phyloP scores from a whole-genome alignment of 129 eudicot genomes.

The Calendula officinalis region DNA sequence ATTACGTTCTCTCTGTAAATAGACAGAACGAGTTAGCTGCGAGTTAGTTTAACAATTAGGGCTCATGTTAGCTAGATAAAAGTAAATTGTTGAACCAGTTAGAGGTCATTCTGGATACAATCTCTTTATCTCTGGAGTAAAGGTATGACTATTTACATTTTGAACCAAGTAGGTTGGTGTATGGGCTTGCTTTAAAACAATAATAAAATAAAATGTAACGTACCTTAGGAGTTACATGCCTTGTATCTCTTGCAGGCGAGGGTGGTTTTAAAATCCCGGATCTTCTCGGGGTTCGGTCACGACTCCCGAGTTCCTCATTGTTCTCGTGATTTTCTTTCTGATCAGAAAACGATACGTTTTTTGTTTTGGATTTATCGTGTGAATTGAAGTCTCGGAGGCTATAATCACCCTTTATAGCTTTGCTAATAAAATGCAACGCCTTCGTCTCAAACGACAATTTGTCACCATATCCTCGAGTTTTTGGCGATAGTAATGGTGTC shows the following conservation, averaged over 20 bases:
- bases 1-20: conserved; percentile 63
- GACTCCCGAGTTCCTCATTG: conserved; percentile 31
- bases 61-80: not conserved
- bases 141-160: not conserved
- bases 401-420: conserved; percentile 92
- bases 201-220: not conserved
- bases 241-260: conserved; percentile 70
- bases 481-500: conserved; percentile 27
- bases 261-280: conserved; percentile 61
- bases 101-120: too few relatives aligned
- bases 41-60: not conserved
- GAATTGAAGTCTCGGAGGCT: conserved; percentile 55
- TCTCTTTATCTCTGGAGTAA: not conserved
- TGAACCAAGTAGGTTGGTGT: not conserved
- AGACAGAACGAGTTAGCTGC: not conserved
- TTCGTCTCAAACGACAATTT: conserved; percentile 61
- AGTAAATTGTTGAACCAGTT: too few relatives aligned
- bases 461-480: conserved; percentile 35
- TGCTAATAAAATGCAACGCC: conserved; percentile 85
- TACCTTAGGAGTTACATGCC: conserved; percentile 78
- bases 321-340: conserved; percentile 49
- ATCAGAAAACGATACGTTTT: conserved; percentile 32
- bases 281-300: conserved; percentile 45
- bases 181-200: not conserved
- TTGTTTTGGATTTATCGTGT: conserved; percentile 33